These are phyloP conservation scores for Lasiodiplodia citricola DNA, from an alignment of 2,329 filamentous ascomycete species.

Conservation along the genomic window DNA sequence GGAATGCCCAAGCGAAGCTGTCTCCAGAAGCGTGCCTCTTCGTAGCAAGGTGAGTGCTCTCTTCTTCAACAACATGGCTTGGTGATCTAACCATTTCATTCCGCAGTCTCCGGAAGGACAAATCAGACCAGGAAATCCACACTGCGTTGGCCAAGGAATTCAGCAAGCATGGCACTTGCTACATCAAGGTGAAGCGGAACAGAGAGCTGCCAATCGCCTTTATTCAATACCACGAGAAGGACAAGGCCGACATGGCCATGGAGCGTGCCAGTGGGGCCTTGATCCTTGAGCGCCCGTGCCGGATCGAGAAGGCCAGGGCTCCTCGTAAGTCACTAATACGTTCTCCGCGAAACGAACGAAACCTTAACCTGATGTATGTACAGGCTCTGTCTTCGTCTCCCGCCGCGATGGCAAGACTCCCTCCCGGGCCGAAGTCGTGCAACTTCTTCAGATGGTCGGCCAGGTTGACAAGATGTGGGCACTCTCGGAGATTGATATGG, in stretches of 20 bases:
- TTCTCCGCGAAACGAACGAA: not conserved
- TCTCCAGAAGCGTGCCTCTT: conserved; percentile 22
- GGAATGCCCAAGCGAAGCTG: conserved; percentile 15
- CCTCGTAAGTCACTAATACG: conserved; percentile 10
- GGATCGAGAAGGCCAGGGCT: conserved; percentile 21
- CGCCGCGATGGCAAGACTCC: conserved; percentile 17
- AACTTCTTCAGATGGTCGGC: not conserved
- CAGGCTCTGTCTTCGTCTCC: conserved; percentile 22
- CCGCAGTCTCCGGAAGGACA: conserved; percentile 7
- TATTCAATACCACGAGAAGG: conserved; percentile 9
- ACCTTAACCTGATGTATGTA: not conserved
- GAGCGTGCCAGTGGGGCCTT: not conserved
- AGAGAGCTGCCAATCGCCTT: conserved; percentile 21
- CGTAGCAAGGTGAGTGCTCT: conserved; percentile 22
- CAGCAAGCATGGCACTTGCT: conserved; percentile 4
- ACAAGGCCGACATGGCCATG: not conserved
- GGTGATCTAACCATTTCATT: not conserved
- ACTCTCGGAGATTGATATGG: not conserved
- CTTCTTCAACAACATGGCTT: not conserved
- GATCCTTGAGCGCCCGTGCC: conserved; percentile 8
- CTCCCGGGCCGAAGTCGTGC: not conserved
- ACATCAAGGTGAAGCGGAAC: conserved; percentile 22
- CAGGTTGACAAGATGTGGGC: conserved; percentile 24
- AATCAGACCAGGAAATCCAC: not conserved
- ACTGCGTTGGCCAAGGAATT: not conserved